Percentiles rank a stretch among this genome's conserved stretches.
phyloP scores from a whole-genome alignment of 495 filamentous ascomycete genomes.

The Aspergillus carlsbadensis region DNA sequence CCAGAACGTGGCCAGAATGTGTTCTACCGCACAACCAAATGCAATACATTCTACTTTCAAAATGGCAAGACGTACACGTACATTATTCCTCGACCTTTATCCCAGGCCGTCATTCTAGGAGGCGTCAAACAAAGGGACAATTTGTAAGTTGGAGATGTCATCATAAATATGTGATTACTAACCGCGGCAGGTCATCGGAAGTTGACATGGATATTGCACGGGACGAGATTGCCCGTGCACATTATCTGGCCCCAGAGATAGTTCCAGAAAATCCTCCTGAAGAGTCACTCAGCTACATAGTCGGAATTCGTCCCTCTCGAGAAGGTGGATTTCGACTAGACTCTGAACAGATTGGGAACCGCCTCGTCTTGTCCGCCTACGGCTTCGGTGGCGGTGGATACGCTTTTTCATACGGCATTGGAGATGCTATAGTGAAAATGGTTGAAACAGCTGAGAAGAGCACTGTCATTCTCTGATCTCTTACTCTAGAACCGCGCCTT shows the following conservation, averaged over 20 bases:
- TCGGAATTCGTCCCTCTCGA: conserved; percentile 42
- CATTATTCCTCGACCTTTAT: conserved; percentile 46
- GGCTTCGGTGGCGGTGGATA: conserved; percentile 47
- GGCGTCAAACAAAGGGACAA: conserved; percentile 45
- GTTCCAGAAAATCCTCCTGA: conserved; percentile 36
- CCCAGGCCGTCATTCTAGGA: conserved; percentile 44
- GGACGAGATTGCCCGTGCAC: conserved; percentile 43
- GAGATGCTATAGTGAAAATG: conserved; percentile 40
- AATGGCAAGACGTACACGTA: conserved; percentile 51
- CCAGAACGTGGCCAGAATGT: conserved; percentile 47
- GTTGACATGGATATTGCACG: conserved; percentile 38
- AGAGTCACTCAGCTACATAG: conserved; percentile 33
- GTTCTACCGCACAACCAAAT: conserved; percentile 33
- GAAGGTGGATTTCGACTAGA: conserved; percentile 42
- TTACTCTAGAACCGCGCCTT: not conserved
- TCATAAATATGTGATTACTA: not conserved
- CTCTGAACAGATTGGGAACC: conserved; percentile 27
- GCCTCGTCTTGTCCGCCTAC: conserved; percentile 39
- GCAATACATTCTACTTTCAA: conserved; percentile 38
- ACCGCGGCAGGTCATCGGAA: conserved; percentile 29
- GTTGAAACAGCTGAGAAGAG: conserved; percentile 36
- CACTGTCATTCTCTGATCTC: conserved; percentile 27
- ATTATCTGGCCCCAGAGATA: conserved; percentile 39
- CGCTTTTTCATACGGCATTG: conserved; percentile 45
- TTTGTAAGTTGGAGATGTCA: conserved; percentile 24